Conservation (phyloP, 768 basidiomycete genomes). For the Gelatoporia subvermispora region DNA sequence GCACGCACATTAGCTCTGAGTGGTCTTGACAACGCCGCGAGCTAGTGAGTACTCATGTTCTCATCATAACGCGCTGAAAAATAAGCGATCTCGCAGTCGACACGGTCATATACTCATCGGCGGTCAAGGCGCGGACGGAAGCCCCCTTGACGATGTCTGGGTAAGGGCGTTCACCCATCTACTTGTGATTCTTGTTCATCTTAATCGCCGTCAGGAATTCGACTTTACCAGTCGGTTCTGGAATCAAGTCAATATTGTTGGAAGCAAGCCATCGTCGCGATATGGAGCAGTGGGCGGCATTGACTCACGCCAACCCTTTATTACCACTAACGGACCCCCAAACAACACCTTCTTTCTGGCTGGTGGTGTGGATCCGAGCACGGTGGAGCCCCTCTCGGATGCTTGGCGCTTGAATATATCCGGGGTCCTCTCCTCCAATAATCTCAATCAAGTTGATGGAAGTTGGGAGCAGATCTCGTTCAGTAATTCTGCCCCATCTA, state of each 20-base stretch:
- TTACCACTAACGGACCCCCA: slow-evolving; percentile 37
- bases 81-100: slow-evolving; percentile 43
- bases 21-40: slow-evolving; percentile 72
- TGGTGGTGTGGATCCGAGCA: slow-evolving; percentile 58
- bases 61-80: slow-evolving; percentile 8
- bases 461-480: slow-evolving; percentile 55
- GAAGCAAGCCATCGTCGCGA: slow-evolving; percentile 53
- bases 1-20: slow-evolving; percentile 60
- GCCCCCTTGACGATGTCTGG: slow-evolving; percentile 67
- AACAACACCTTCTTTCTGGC: slow-evolving; percentile 72
- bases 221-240: slow-evolving; percentile 76
- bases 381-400: slow-evolving; percentile 49
- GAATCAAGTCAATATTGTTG: slow-evolving; percentile 50
- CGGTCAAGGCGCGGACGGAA: slow-evolving; percentile 52
- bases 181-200: slow-evolving; percentile 5
- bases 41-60: slow-evolving; percentile 56
- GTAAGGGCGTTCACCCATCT: slow-evolving; percentile 41
- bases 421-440: slow-evolving; percentile 69
- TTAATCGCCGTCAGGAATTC: slow-evolving; percentile 51
- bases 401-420: slow-evolving; percentile 68
- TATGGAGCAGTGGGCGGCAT: slow-evolving; percentile 76
- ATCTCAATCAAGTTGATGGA: slow-evolving; percentile 43
- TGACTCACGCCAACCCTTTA: slow-evolving; percentile 43
- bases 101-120: slow-evolving; percentile 71
- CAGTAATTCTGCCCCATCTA: slow-evolving; percentile 29